Evolutionary conservation across 352 stramenopile species (phyloP).

Genomic region (Pythium dissotocum): DNA sequence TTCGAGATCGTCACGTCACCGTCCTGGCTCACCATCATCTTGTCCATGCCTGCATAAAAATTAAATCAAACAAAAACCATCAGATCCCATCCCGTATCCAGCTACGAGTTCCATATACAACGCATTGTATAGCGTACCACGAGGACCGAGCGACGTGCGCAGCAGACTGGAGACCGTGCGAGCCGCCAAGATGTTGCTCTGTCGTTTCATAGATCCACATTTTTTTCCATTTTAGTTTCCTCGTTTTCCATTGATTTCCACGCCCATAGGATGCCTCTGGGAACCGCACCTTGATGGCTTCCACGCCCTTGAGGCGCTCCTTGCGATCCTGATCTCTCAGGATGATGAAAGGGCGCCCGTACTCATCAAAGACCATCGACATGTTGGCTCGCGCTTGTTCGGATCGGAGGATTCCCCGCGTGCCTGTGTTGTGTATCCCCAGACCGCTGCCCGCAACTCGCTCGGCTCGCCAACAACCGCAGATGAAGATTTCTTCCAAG

Average conservation of each 20-base stretch:
- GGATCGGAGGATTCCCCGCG: not conserved
- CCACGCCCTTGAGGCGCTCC: constrained; percentile 97
- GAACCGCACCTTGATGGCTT: constrained; percentile 93
- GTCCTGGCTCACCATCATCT: constrained; percentile 99
- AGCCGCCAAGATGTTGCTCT: constrained; percentile 99
- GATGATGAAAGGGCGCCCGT: constrained; percentile 99
- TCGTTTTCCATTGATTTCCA: not conserved
- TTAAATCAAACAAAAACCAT: not conserved
- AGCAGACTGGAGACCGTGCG: constrained; percentile 96
- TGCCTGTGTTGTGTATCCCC: constrained; percentile 2
- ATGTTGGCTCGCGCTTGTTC: constrained; percentile 43
- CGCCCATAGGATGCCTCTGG: constrained; percentile 2
- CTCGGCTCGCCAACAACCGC: constrained; percentile 30
- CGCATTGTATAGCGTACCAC: constrained; percentile 57
- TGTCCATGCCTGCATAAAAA: constrained; percentile 93
- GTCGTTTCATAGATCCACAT: not conserved
- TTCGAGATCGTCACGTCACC: constrained; percentile 99
- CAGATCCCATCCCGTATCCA: not conserved
- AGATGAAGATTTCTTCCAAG: constrained; percentile 34
- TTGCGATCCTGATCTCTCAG: constrained; percentile 99
- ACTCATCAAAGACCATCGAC: constrained; percentile 98
- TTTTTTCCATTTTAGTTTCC: not conserved
- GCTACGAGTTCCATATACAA: not conserved
- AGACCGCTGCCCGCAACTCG: constrained; percentile 12
- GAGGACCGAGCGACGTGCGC: constrained; percentile 97